Conservation (phyloP, 2,329 filamentous ascomycete species). For the Sclerotinia trifoliorum region DNA sequence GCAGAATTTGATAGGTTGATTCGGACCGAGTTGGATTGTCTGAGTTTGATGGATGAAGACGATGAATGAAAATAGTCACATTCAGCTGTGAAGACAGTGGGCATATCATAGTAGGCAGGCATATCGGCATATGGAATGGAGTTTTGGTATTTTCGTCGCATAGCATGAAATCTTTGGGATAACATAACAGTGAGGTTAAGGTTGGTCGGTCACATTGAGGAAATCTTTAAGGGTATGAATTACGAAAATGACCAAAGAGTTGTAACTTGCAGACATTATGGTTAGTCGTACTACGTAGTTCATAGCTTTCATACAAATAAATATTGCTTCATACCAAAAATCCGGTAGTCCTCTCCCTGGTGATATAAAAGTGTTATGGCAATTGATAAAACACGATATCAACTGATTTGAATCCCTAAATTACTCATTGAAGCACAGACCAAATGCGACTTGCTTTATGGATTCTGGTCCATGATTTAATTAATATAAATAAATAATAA, state of each 20-base stretch:
- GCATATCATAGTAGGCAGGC: too few species aligned
- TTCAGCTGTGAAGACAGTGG: neutral
- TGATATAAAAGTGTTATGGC: neutral
- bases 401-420: too few species aligned
- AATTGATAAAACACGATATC: neutral
- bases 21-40: slow-evolving; percentile 66
- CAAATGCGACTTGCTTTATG: neutral
- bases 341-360: neutral
- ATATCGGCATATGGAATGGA: slow-evolving; percentile 4
- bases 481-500: too few species aligned
- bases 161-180: neutral
- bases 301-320: neutral
- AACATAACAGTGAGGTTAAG: too few species aligned
- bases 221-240: neutral
- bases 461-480: neutral
- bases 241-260: neutral
- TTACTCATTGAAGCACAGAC: slow-evolving; percentile 5
- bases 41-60: slow-evolving; percentile 64
- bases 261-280: neutral
- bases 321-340: neutral
- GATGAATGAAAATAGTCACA: slow-evolving; percentile 8
- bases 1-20: slow-evolving; percentile 74
- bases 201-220: neutral
- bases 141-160: neutral
- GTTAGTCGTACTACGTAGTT: neutral